Evolutionary conservation across 345 rosid species (phyloP).

Genomic region (Luvunga scandens): DNA sequence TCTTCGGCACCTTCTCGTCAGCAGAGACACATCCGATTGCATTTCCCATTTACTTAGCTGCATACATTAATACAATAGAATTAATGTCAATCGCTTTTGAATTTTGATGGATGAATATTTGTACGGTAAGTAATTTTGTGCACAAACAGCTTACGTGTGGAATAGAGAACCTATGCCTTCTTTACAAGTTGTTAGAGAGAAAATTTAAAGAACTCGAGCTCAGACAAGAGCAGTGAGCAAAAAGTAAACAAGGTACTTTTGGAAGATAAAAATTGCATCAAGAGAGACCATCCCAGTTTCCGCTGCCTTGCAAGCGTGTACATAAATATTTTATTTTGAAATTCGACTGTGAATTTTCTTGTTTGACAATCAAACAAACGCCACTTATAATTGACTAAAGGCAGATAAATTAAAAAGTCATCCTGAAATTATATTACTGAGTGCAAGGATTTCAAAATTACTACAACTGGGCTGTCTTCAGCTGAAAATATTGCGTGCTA

Average conservation of each 20-base stretch:
- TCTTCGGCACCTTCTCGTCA: neutral
- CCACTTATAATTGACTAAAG: no score
- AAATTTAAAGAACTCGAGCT: neutral
- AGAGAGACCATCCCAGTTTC: neutral
- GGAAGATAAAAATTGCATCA: neutral
- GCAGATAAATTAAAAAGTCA: no score
- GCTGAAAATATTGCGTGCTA: no score
- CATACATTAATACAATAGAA: neutral
- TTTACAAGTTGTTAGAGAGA: no score
- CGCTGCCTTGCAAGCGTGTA: neutral
- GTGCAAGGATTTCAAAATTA: no score
- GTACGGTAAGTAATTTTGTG: no score
- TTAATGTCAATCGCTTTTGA: no score
- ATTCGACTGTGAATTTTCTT: neutral
- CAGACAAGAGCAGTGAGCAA: neutral
- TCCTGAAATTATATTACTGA: no score
- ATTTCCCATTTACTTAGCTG: slow-evolving; percentile 11
- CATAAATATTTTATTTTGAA: neutral
- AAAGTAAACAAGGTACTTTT: neutral
- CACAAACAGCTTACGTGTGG: no score
- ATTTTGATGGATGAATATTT: no score
- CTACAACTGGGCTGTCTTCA: no score
- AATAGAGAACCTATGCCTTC: no score
- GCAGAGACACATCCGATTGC: neutral
- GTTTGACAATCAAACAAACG: neutral